Base-by-base conservation (phyloP, 2,329 filamentous ascomycete genomes). In the Pseudocercospora fijiensis region DNA sequence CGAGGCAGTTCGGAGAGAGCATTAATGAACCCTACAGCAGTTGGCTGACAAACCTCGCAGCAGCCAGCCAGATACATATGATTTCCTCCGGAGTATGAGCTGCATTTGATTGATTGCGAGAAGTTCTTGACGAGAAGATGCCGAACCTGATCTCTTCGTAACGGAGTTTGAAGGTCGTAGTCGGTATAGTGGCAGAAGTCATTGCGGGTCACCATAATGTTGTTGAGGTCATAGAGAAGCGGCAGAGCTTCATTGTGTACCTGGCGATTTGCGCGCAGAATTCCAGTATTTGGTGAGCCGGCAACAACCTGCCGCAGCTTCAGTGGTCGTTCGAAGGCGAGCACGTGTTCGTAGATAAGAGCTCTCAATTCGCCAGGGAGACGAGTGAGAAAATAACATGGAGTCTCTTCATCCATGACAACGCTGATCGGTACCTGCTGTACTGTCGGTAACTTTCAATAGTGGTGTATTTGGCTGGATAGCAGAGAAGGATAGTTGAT, bases 201-300 rank as follows among this genome's bases (percentile, higher is more conserved):
- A 53, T 67, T 67, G 18, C 67, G 47, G 8, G 65, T 63, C 13
- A 59, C 62, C 18, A 67, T 27, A 65, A 83, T 84, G 10, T 77
- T 72, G 65, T 82, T 82, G 49, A 79, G 72, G 24, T 77, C 69
- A 62, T 77, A 76, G 74, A 83, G 82, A 37, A 83, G 73, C 18
- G 71, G 73, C 26, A 75, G 75, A 4, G 80, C 76, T 69, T 84
- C 82, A 52, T 71, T 65, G 64, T 80, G 76, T 43, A 83, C 71
- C 65, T 81, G 80, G 10, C 74, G 77, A 68, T 75, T 79, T 72
- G 79, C 67, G 71, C 68, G 74, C 76, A 79, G 65, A 68, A 69
- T 64, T 26, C 58, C 43, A 10, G 67, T 67, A 55, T 69, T 67
- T n/a, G 62, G 66, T 45, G 66, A 68, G n/a, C 67, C 69, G 26